phyloP scores from a whole-genome alignment of 1,284 basidiomycete genomes.

The Filobasidium uniguttulatum region DNA sequence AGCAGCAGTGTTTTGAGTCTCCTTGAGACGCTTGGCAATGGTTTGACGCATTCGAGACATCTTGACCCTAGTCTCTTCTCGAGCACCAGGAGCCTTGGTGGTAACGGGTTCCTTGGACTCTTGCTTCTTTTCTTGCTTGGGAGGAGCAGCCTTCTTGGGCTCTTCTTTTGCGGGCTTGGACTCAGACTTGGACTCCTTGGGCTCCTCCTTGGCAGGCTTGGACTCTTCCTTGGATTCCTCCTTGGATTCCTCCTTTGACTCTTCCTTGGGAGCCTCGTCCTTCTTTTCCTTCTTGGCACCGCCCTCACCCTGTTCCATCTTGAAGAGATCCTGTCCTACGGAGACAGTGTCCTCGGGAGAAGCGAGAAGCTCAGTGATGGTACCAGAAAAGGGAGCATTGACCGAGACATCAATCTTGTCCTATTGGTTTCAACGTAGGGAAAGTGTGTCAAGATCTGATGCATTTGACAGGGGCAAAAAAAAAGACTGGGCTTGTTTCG shows the following conservation, averaged over 20 bases:
- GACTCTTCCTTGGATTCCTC: slow-evolving; percentile 33
- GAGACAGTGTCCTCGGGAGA: slow-evolving; percentile 87
- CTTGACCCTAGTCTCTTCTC: slow-evolving; percentile 85
- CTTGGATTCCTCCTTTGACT: slow-evolving; percentile 38
- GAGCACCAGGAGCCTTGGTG: slow-evolving; percentile 32
- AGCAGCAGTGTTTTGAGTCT: slow-evolving; percentile 94
- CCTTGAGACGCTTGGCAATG: slow-evolving; percentile 93
- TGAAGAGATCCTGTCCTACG: slow-evolving; percentile 89
- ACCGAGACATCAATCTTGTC: slow-evolving; percentile 88
- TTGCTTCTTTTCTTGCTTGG: slow-evolving; percentile 21
- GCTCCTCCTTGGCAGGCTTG: slow-evolving; percentile 26
- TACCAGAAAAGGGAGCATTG: slow-evolving; percentile 81
- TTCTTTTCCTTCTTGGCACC: slow-evolving; percentile 38
- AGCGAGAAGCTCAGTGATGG: slow-evolving; percentile 72
- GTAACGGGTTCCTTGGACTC: slow-evolving; percentile 17
- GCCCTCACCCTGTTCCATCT: slow-evolving; percentile 71
- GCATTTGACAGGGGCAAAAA: slow-evolving; percentile 13
- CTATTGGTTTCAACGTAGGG: no score
- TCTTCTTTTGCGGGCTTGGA: slow-evolving; percentile 24
- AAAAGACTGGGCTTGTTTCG: slow-evolving; percentile 2
- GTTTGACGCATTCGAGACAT: slow-evolving; percentile 96
- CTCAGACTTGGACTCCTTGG: slow-evolving; percentile 17
- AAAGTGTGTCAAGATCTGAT: slow-evolving; percentile 1
- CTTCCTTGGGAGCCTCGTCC: slow-evolving; percentile 36
- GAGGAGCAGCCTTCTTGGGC: slow-evolving; percentile 16